These are phyloP conservation scores for Babesia ovata DNA, from an alignment of 169 alveolate genomes.

Conservation along the genomic window DNA sequence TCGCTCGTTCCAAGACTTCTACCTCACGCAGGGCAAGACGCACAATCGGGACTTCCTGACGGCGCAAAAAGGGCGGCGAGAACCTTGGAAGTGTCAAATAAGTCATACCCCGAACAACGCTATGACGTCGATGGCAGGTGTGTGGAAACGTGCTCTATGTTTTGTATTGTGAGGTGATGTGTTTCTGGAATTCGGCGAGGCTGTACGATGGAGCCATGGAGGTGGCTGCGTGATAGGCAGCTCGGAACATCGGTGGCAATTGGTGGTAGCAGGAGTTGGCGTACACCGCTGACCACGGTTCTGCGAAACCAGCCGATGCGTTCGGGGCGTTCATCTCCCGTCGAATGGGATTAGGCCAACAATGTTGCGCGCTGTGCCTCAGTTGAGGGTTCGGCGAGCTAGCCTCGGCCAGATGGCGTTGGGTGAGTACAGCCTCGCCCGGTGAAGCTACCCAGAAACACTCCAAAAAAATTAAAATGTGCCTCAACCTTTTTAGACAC, in stretches of 20 bases:
- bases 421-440: not conserved
- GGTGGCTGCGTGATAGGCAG: too few species aligned
- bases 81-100: not conserved
- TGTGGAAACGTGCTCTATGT: not conserved
- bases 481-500: not conserved
- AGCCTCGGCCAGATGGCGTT: slow-evolving; percentile 1
- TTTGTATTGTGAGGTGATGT: not conserved
- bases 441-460: not conserved
- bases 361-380: too few species aligned
- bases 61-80: not conserved
- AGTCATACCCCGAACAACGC: slow-evolving; percentile 21
- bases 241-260: not conserved
- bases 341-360: too few species aligned
- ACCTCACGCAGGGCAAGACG: slow-evolving; percentile 24
- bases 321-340: too few species aligned
- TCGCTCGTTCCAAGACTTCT: slow-evolving; percentile 54
- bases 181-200: not conserved
- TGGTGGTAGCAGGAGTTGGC: not conserved
- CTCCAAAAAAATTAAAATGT: not conserved
- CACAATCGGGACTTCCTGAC: slow-evolving; percentile 5
- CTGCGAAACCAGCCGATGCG: not conserved
- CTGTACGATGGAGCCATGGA: not conserved
- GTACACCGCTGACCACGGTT: not conserved
- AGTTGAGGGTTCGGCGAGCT: not conserved
- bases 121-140: slow-evolving; percentile 3